These are phyloP conservation scores for Dendrothele bispora DNA, from an alignment of 768 basidiomycete genomes.

Conservation along the genomic window DNA sequence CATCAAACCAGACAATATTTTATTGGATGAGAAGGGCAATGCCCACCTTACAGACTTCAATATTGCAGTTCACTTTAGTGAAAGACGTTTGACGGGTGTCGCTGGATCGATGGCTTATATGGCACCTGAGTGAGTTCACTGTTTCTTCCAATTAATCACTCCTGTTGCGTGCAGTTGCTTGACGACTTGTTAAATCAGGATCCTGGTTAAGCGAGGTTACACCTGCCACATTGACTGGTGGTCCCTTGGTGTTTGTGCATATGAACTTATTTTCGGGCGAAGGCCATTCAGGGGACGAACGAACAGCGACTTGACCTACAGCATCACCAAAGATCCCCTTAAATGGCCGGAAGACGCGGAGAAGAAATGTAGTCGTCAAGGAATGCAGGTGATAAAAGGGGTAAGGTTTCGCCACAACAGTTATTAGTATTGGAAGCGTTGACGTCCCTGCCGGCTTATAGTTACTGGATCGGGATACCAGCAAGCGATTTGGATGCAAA, in stretches of 20 bases:
- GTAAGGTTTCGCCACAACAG: no score
- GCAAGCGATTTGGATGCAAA: conserved; percentile 81
- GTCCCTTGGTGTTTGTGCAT: conserved; percentile 92
- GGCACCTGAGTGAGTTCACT: conserved; percentile 68
- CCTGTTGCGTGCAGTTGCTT: conserved; percentile 3
- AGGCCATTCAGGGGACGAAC: conserved; percentile 93
- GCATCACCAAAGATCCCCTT: conserved; percentile 85
- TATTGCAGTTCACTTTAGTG: conserved; percentile 95
- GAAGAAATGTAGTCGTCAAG: conserved; percentile 71
- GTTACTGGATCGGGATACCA: conserved; percentile 86
- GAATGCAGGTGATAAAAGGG: conserved; percentile 76
- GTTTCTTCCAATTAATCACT: neutral
- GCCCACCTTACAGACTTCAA: conserved; percentile 98
- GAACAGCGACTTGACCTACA: conserved; percentile 88
- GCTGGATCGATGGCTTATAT: conserved; percentile 99
- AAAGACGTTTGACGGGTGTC: conserved; percentile 84
- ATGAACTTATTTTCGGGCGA: conserved; percentile 89
- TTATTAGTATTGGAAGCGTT: no score
- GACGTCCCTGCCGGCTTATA: conserved; percentile 27
- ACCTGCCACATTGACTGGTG: conserved; percentile 96
- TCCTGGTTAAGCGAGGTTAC: conserved; percentile 91
- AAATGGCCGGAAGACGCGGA: conserved; percentile 91
- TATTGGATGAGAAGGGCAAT: conserved; percentile 93
- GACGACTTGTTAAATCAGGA: conserved; percentile 34
- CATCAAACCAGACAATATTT: conserved; percentile 96